Evolutionary conservation across 352 stramenopile species (phyloP).

Genomic region (Blastocystis sp.): DNA sequence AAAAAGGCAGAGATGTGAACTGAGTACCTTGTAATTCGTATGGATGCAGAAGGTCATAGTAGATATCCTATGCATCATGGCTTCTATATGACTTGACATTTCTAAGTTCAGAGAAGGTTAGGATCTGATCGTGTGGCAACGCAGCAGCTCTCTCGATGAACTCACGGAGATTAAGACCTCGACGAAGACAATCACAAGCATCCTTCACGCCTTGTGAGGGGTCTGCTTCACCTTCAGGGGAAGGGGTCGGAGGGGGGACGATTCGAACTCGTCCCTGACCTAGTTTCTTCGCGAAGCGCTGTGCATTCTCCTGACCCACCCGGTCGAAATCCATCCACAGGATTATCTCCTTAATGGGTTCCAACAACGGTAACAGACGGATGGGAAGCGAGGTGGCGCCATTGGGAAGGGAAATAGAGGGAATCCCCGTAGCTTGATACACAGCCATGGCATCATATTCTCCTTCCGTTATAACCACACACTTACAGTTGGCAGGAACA

Average conservation of each 20-base stretch:
- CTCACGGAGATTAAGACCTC: constrained; percentile 80
- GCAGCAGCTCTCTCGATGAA: constrained; percentile 80
- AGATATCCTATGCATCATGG: constrained; percentile 74
- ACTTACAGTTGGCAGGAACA: constrained; percentile 78
- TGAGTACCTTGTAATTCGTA: constrained; percentile 85
- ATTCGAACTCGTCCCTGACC: constrained; percentile 76
- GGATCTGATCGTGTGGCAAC: constrained; percentile 87
- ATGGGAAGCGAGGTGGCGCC: constrained; percentile 89
- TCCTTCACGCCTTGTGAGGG: constrained; percentile 83
- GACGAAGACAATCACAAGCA: constrained; percentile 92
- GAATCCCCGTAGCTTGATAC: constrained; percentile 86
- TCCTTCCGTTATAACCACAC: constrained; percentile 93
- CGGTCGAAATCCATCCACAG: constrained; percentile 98
- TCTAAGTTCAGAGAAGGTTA: constrained; percentile 86
- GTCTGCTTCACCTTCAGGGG: constrained; percentile 59
- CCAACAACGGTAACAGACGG: constrained; percentile 88
- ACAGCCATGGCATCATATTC: constrained; percentile 95
- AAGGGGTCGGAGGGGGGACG: constrained; percentile 38
- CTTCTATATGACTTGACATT: constrained; percentile 70
- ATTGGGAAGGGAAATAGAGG: constrained; percentile 91
- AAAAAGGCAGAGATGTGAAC: constrained; percentile 85
- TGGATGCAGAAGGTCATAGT: constrained; percentile 90
- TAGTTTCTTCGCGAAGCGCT: constrained; percentile 93
- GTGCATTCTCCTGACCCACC: constrained; percentile 84
- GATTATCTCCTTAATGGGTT: constrained; percentile 93